A percentile compares a stretch with the other conserved stretches of the same genome.
Evolutionary conservation across 2,329 filamentous ascomycete species (phyloP).

Genomic region (Calonectria honghensis): DNA sequence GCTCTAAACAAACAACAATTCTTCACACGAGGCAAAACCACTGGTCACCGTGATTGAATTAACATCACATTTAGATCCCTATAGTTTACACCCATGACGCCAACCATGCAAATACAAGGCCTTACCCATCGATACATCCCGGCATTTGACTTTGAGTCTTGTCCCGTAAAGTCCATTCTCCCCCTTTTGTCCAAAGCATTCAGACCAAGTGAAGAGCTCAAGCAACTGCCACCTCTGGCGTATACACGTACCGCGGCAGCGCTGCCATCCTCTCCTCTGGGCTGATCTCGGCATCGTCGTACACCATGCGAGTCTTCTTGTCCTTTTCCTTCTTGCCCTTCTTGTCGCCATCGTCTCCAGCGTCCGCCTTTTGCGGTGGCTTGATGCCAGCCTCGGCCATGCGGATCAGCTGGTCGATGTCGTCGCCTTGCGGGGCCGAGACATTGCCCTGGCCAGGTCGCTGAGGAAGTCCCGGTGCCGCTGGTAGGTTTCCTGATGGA

Average conservation of each 20-base stretch:
- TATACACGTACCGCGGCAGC: conserved; percentile 83
- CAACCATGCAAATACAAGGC: conserved; percentile 53
- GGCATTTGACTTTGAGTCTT: conserved; percentile 9
- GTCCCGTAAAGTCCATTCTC: conserved; percentile 15
- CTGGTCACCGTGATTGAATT: conserved; percentile 38
- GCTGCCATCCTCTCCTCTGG: conserved; percentile 93
- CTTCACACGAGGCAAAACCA: conserved; percentile 1
- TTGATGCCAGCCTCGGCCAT: conserved; percentile 78
- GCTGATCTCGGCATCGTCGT: conserved; percentile 85
- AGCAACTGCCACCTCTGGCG: conserved; percentile 51
- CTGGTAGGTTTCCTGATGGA: conserved; percentile 63
- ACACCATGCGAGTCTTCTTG: conserved; percentile 83
- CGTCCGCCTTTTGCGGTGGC: conserved; percentile 63
- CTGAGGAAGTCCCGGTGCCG: conserved; percentile 66
- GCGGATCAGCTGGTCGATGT: conserved; percentile 79
- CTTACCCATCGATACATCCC: conserved; percentile 34
- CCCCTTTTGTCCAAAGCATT: conserved; percentile 1
- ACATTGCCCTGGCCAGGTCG: conserved; percentile 62
- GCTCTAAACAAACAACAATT: background rate
- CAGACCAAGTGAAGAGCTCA: background rate
- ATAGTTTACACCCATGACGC: conserved; percentile 54
- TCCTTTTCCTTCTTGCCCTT: conserved; percentile 80
- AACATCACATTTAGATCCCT: conserved; percentile 50
- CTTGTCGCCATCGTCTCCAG: conserved; percentile 73
- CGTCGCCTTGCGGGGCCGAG: conserved; percentile 67